phyloP scores from a whole-genome alignment of 2,329 filamentous ascomycete species.

The Botrytis squamosa region DNA sequence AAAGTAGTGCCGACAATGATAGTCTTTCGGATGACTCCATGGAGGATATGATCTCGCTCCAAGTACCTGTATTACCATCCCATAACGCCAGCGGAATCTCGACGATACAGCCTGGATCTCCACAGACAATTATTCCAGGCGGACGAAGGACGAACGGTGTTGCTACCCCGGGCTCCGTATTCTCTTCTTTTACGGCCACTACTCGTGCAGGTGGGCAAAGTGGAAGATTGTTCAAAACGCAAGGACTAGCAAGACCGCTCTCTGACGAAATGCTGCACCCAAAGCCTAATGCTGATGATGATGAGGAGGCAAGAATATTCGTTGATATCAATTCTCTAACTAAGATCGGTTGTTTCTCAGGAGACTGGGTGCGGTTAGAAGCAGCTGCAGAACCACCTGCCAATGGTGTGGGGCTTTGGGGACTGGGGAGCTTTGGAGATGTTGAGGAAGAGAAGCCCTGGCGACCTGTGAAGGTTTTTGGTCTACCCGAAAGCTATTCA shows the following conservation, averaged over 20 bases:
- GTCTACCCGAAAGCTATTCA: slow-evolving; percentile 74
- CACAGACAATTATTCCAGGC: slow-evolving; percentile 60
- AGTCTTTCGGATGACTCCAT: slow-evolving; percentile 87
- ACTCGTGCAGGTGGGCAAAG: slow-evolving; percentile 69
- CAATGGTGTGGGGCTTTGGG: slow-evolving; percentile 65
- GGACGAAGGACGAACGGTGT: slow-evolving; percentile 68
- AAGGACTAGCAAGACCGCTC: slow-evolving; percentile 70
- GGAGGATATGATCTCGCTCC: slow-evolving; percentile 90
- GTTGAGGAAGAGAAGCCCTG: slow-evolving; percentile 61
- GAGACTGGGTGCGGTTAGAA: slow-evolving; percentile 92
- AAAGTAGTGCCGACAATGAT: slow-evolving; percentile 64
- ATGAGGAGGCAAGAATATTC: slow-evolving; percentile 86
- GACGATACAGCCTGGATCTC: slow-evolving; percentile 76
- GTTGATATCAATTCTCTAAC: slow-evolving; percentile 84
- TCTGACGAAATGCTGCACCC: slow-evolving; percentile 80
- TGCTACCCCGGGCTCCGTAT: slow-evolving; percentile 81
- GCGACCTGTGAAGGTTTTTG: slow-evolving; percentile 86
- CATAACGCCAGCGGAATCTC: slow-evolving; percentile 77
- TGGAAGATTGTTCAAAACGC: slow-evolving; percentile 80
- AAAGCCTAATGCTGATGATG: slow-evolving; percentile 71
- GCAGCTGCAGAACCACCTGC: slow-evolving; percentile 69
- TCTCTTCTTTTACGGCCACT: slow-evolving; percentile 85
- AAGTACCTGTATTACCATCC: slow-evolving; percentile 74
- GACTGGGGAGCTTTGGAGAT: slow-evolving; percentile 65
- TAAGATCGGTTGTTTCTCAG: slow-evolving; percentile 93